A percentile compares a stretch with the other conserved stretches of the same genome.
phyloP scores from a whole-genome alignment of 306 rosid species.

The Trichosanthes truncata region DNA sequence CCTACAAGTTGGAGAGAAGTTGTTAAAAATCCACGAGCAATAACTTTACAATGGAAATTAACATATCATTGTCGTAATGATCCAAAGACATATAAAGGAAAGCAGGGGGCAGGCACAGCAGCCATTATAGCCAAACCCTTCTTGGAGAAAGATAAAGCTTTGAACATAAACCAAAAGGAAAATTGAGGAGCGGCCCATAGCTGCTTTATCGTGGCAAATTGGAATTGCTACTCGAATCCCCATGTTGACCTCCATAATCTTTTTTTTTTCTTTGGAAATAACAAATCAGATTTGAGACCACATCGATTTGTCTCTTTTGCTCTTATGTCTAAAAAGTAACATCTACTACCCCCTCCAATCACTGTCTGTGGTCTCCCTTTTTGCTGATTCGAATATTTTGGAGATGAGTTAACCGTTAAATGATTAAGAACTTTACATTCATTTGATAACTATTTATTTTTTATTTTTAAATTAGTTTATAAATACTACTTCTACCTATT shows the following conservation, averaged over 20 bases:
- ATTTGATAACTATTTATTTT: too few species aligned
- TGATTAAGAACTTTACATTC: too few species aligned
- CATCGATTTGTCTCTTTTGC: not conserved
- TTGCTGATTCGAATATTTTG: not conserved
- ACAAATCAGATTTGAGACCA: not conserved
- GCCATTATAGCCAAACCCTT: conserved; percentile 30
- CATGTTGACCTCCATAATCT: not conserved
- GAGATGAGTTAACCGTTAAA: too few species aligned
- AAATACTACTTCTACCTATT: too few species aligned
- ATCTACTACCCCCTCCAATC: not conserved
- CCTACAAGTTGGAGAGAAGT: not conserved
- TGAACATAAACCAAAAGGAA: not conserved
- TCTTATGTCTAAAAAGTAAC: not conserved
- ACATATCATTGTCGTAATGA: not conserved
- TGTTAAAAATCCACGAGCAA: not conserved
- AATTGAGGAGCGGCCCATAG: not conserved
- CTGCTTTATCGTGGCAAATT: not conserved
- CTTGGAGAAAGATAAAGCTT: conserved; percentile 21
- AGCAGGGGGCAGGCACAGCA: not conserved
- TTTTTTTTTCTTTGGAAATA: not conserved
- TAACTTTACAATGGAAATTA: not conserved
- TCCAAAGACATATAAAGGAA: not conserved
- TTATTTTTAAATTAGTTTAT: too few species aligned
- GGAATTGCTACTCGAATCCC: not conserved
- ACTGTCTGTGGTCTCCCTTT: not conserved